Base-by-base conservation (phyloP, 2,329 filamentous ascomycete genomes). In the Triangularia verruculosa region DNA sequence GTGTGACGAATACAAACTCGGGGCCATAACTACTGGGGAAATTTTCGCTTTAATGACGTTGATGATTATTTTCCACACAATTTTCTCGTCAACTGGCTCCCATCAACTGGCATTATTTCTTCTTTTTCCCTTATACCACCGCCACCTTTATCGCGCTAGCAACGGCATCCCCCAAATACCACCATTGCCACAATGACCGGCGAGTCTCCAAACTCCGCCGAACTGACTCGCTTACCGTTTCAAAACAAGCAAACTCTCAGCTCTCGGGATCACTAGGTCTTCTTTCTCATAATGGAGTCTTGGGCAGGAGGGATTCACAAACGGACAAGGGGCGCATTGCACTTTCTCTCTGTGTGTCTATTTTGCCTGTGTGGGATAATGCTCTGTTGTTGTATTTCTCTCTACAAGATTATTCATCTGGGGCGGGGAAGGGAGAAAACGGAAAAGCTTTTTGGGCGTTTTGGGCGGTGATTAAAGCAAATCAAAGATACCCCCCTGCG, bases 1-100 rank as follows among this genome's bases (percentile, higher is more conserved):
- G 47, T 67, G 66, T 68, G 52, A 70, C 63, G 67, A 68, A 69
- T 63, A 65, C 66, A 54, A 69, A 47, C 39, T 47, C 60, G 61
- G 61, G 61, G 68, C 69, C 64, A 67, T 66, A 66, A 67, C 64
- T 65, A 66, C 58, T 68, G 63, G 69, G 66, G 39, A 47, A 47
- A 20, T 22, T 47, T n/a, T 47, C 39, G 39, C 68, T 71, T 62
- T 70, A 66, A 72, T 52, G 69, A 71, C 61, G 61, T 68, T 67
- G 66, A 72, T 68, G 70, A 70, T 64, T 65, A 57, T 59, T 32
- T 54, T 39, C 20, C 51, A 28, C 22, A 24, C 17, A 56, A 39
- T 39, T 39, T 39, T 39, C 4, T 39, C 34, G 34, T 39, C 34
- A 39, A 39, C 30, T 7, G 28, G 12, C 20, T 43, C 28, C 22